A percentile compares a stretch with the other conserved stretches of the same genome.
Conservation (phyloP, 2,329 filamentous ascomycete species). For the Talaromyces verruculosus region DNA sequence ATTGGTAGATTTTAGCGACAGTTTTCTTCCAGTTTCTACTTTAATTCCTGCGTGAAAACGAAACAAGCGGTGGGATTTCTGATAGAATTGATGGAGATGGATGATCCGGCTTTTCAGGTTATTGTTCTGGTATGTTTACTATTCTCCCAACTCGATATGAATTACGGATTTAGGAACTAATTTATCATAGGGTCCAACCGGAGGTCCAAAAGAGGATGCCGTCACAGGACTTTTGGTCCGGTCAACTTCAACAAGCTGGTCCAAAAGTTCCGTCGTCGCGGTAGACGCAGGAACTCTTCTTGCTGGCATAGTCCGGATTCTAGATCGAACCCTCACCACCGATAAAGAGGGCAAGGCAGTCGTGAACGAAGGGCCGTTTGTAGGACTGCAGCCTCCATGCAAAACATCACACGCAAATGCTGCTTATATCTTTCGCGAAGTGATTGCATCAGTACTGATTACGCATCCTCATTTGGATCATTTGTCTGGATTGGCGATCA, state of each 20-base stretch:
- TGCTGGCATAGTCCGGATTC: constrained; percentile 75
- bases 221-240: constrained; percentile 87
- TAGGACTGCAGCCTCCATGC: constrained; percentile 70
- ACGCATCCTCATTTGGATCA: constrained; percentile 98
- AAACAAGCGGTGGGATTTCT: neutral
- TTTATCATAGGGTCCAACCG: constrained; percentile 68
- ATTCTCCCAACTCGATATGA: neutral
- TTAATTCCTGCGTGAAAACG: no score
- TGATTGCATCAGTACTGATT: constrained; percentile 86
- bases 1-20: neutral
- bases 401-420: constrained; percentile 73
- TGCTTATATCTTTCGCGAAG: constrained; percentile 70
- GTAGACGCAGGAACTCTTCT: constrained; percentile 92
- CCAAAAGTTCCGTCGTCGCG: constrained; percentile 78
- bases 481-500: constrained; percentile 85
- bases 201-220: constrained; percentile 86
- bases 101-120: constrained; percentile 63
- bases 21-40: no score
- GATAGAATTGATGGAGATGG: constrained; percentile 15
- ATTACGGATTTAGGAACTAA: constrained; percentile 12
- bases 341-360: constrained; percentile 30
- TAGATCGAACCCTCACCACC: constrained; percentile 52
- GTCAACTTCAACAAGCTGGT: constrained; percentile 75
- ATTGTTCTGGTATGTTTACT: constrained; percentile 67
- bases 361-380: constrained; percentile 68